These are phyloP conservation scores for Neodidymelliopsis sp. DNA, from an alignment of 2,329 filamentous ascomycete genomes.

Conservation along the genomic window DNA sequence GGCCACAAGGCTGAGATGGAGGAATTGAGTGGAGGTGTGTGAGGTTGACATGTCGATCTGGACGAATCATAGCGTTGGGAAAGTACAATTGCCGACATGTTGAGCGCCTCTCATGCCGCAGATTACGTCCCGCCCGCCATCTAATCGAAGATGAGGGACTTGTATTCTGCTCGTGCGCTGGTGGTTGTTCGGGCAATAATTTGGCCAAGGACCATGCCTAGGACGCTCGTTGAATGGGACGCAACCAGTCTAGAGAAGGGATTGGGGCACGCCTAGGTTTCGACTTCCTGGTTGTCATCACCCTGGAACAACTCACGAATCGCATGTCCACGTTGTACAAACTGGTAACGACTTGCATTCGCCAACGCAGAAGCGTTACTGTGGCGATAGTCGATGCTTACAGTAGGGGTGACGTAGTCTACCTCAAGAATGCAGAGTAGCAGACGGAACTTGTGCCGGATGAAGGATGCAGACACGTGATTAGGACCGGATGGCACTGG, in stretches of 20 bases:
- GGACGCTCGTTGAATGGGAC: neutral
- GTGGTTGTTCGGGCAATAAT: neutral
- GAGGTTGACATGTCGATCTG: conserved; percentile 2
- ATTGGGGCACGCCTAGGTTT: too few species aligned
- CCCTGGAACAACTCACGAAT: neutral
- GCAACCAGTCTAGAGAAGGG: neutral
- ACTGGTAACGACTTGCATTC: neutral
- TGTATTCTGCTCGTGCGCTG: neutral
- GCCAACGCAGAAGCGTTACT: neutral
- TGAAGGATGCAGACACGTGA: conserved; percentile 31
- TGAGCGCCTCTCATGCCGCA: conserved; percentile 8
- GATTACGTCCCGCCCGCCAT: conserved; percentile 18
- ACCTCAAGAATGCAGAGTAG: neutral
- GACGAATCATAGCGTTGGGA: conserved; percentile 12
- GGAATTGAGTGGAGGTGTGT: conserved; percentile 4
- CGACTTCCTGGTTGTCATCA: neutral
- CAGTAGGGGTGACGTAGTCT: conserved; percentile 8
- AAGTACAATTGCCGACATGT: neutral
- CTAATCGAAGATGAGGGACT: conserved; percentile 19
- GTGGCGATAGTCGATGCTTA: neutral
- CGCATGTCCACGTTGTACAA: neutral
- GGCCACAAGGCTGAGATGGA: conserved; percentile 26
- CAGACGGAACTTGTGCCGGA: conserved; percentile 6
- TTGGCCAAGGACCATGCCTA: neutral
- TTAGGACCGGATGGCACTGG: conserved; percentile 8